Conservation (phyloP, 805 yeast species). For the Saturnispora hagleri region DNA sequence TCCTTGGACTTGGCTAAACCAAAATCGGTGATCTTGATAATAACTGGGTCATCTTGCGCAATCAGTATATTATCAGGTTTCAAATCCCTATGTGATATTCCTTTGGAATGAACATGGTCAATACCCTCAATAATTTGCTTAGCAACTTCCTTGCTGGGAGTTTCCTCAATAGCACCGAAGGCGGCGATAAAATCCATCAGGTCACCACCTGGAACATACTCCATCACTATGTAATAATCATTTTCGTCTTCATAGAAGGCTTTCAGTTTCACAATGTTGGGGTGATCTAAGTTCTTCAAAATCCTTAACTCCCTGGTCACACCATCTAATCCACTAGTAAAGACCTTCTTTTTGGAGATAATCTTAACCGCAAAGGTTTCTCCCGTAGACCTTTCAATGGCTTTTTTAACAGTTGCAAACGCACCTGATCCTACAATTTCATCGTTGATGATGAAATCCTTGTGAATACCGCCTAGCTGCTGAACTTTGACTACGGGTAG, state of each 20-base stretch:
- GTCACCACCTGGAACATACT: constrained; percentile 93
- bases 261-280: constrained; percentile 72
- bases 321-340: constrained; percentile 67
- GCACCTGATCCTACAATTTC: constrained; percentile 97
- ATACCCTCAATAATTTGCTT: constrained; percentile 79
- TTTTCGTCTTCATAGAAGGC: constrained; percentile 81
- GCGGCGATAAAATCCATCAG: constrained; percentile 95
- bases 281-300: constrained; percentile 67
- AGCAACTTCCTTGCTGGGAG: constrained; percentile 78
- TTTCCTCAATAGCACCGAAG: constrained; percentile 87
- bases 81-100: constrained; percentile 92
- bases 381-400: constrained; percentile 78
- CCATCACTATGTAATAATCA: constrained; percentile 86
- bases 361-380: constrained; percentile 85
- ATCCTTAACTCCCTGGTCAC: constrained; percentile 83
- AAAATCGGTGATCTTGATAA: constrained; percentile 91
- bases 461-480: constrained; percentile 19
- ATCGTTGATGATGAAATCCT: constrained; percentile 63
- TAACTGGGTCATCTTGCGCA: constrained; percentile 82
- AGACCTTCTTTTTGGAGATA: constrained; percentile 69
- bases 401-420: constrained; percentile 90
- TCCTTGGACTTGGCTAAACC: constrained; percentile 91
- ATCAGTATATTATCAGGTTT: constrained; percentile 94
- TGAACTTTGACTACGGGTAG: constrained; percentile 28
- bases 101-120: constrained; percentile 76